A percentile compares a stretch with the other conserved stretches of the same genome.
phyloP scores from a whole-genome alignment of 805 yeast genomes.

The Kodamaea neixiangensis region DNA sequence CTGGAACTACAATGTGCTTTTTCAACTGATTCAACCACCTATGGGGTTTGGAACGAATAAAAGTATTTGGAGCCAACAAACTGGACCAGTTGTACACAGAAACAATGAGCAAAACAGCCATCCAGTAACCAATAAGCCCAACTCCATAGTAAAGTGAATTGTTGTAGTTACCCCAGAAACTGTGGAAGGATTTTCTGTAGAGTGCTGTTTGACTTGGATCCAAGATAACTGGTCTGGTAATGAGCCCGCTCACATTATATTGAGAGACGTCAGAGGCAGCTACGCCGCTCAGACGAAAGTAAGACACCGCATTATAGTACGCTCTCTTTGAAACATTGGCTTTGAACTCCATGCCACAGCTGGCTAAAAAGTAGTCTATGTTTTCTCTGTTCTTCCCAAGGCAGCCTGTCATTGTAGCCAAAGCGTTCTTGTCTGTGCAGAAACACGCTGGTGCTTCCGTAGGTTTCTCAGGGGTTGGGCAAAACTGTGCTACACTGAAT shows the following conservation, averaged over 20 bases:
- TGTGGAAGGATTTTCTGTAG: constrained; percentile 13
- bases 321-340: not conserved
- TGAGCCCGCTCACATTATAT: constrained; percentile 7
- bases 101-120: constrained; percentile 10
- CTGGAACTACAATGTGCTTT: constrained; percentile 40
- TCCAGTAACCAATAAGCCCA: constrained; percentile 27
- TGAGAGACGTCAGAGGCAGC: not conserved
- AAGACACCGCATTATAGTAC: not conserved
- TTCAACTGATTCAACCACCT: constrained; percentile 32
- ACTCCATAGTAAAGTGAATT: constrained; percentile 28
- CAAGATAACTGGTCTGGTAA: constrained; percentile 5
- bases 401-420: constrained; percentile 9
- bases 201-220: not conserved
- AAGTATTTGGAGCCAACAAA: constrained; percentile 30
- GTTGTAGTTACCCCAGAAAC: constrained; percentile 25
- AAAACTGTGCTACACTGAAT: not conserved
- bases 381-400: not conserved
- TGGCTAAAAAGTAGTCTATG: constrained; percentile 4
- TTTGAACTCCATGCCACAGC: not conserved
- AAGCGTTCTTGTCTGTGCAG: constrained; percentile 5
- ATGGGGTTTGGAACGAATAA: not conserved
- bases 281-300: not conserved
- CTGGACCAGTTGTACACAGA: constrained; percentile 16
- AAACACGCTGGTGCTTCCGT: not conserved
- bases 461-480: not conserved